Conservation (phyloP, 2,329 filamentous ascomycete genomes). For the Xenoacremonium recifei region DNA sequence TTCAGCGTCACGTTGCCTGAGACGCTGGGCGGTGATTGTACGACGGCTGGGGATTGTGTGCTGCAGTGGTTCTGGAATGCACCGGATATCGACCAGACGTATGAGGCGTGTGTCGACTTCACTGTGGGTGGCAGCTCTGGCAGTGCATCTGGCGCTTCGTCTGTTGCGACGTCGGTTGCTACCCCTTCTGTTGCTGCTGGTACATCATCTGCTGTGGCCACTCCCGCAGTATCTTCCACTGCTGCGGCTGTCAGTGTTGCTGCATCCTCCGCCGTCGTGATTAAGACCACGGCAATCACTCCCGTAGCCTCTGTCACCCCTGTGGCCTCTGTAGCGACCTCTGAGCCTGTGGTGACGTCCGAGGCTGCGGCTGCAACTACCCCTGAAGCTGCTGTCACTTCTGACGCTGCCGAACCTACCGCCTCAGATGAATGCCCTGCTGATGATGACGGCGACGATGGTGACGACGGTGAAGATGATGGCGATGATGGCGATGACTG, state of each 20-base stretch:
- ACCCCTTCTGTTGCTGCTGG: conserved; percentile 3
- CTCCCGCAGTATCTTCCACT: background rate
- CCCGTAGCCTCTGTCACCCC: too few relatives aligned
- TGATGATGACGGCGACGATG: conserved; percentile 14
- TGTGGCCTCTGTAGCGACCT: background rate
- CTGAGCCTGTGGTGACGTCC: background rate
- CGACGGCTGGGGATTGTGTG: conserved; percentile 47
- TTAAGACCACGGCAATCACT: too few relatives aligned
- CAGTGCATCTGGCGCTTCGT: conserved; percentile 4
- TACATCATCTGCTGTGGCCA: too few relatives aligned
- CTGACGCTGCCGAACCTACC: conserved; percentile 2
- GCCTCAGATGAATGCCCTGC: conserved; percentile 3
- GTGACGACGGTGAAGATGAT: conserved; percentile 11
- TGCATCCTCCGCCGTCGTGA: background rate
- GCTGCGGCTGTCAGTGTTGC: background rate
- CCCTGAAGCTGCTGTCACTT: conserved; percentile 6
- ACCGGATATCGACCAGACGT: conserved; percentile 55
- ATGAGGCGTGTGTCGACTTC: conserved; percentile 63
- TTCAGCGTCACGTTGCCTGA: conserved; percentile 56
- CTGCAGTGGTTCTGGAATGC: conserved; percentile 65
- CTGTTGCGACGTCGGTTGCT: conserved; percentile 7
- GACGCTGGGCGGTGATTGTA: conserved; percentile 44
- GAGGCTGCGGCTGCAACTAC: background rate
- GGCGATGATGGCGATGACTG: conserved; percentile 1
- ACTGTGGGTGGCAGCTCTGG: conserved; percentile 16